Evolutionary conservation across 345 rosid species (phyloP).

Genomic region (Populus pruinosa): DNA sequence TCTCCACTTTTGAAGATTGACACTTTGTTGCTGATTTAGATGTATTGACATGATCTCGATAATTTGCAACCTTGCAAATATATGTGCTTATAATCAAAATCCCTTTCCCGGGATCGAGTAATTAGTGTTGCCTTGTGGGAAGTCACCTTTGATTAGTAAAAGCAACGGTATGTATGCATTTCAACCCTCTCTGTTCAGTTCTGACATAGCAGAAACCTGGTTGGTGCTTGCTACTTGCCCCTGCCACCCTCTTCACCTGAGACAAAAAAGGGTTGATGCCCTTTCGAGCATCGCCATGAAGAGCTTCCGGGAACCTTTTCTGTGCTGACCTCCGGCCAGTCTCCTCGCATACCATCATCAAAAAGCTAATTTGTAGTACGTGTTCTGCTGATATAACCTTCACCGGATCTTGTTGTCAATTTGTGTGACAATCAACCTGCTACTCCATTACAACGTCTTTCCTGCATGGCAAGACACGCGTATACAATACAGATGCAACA

Average conservation of each 20-base stretch:
- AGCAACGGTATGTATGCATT: too few relatives aligned
- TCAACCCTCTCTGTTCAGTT: too few relatives aligned
- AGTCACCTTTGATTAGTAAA: too few relatives aligned
- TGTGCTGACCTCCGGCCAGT: slow-evolving; percentile 1
- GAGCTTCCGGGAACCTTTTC: not conserved
- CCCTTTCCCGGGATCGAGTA: too few relatives aligned
- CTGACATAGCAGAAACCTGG: not conserved
- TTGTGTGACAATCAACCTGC: slow-evolving; percentile 10
- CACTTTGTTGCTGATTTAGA: too few relatives aligned
- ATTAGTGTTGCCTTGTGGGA: too few relatives aligned
- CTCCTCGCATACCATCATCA: slow-evolving; percentile 3
- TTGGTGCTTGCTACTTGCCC: not conserved
- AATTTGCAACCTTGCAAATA: too few relatives aligned
- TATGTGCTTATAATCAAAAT: too few relatives aligned
- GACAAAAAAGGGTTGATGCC: not conserved
- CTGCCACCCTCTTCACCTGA: not conserved
- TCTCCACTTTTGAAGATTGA: too few relatives aligned
- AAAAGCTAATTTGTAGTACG: not conserved
- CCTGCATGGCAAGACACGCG: not conserved
- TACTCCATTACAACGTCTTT: slow-evolving; percentile 14
- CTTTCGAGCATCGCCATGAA: not conserved
- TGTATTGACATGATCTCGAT: too few relatives aligned
- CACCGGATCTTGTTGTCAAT: slow-evolving; percentile 1
- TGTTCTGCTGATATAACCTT: slow-evolving; percentile 13
- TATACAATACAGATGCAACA: not conserved